A percentile compares a stretch with the other conserved stretches of the same genome.
Evolutionary conservation across 2,329 filamentous ascomycete species (phyloP).

Genomic region (Fragosphaeria purpurea): DNA sequence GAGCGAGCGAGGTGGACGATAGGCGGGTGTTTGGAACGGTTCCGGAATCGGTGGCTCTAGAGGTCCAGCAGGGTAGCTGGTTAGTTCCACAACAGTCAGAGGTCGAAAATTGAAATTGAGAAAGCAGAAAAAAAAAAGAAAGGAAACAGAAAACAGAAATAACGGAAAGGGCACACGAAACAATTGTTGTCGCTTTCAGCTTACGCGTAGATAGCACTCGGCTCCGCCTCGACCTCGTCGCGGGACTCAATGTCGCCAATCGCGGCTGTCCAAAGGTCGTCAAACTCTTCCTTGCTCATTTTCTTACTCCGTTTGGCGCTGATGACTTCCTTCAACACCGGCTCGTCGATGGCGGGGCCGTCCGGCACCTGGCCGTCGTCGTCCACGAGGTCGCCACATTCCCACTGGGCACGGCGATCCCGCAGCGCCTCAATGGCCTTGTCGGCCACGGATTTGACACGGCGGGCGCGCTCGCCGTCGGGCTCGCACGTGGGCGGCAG

Average conservation of each 20-base stretch:
- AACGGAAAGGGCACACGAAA: background rate
- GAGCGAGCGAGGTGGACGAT: slow-evolving; percentile 81
- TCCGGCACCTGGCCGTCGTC: slow-evolving; percentile 49
- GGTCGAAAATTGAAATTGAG: slow-evolving; percentile 24
- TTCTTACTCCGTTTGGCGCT: slow-evolving; percentile 67
- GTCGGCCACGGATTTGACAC: slow-evolving; percentile 79
- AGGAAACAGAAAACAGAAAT: slow-evolving; percentile 1
- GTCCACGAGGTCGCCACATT: slow-evolving; percentile 67
- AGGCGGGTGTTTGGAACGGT: slow-evolving; percentile 54
- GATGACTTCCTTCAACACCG: slow-evolving; percentile 68
- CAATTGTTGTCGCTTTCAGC: slow-evolving; percentile 21
- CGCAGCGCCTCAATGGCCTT: slow-evolving; percentile 79
- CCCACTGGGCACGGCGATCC: slow-evolving; percentile 75
- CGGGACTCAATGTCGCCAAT: slow-evolving; percentile 59
- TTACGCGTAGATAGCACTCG: slow-evolving; percentile 38
- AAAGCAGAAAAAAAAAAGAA: slow-evolving; percentile 1
- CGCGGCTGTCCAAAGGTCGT: slow-evolving; percentile 71
- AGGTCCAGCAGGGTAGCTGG: slow-evolving; percentile 64
- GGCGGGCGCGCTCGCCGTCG: slow-evolving; percentile 82
- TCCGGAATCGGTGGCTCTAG: slow-evolving; percentile 60
- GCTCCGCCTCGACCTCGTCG: slow-evolving; percentile 48
- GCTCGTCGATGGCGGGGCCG: slow-evolving; percentile 52
- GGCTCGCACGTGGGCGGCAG: slow-evolving; percentile 88
- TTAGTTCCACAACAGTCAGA: slow-evolving; percentile 52
- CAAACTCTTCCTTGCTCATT: slow-evolving; percentile 81